Conservation (phyloP, 805 yeast species). For the Ogataea polymorpha region DNA sequence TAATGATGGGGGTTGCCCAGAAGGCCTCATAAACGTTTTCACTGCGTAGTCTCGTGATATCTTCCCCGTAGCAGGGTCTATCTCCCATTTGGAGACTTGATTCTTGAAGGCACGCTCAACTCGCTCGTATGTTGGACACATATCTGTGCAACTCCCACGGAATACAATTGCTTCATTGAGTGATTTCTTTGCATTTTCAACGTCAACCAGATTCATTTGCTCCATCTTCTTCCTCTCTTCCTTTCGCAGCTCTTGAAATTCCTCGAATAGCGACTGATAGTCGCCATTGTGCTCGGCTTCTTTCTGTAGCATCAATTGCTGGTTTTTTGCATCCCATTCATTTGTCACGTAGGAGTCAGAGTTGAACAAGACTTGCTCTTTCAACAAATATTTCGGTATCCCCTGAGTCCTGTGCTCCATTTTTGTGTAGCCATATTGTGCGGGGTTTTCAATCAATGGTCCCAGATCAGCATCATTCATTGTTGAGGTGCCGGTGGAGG, state of each 20-base stretch:
- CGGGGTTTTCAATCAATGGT: conserved; percentile 28
- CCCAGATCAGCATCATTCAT: conserved; percentile 24
- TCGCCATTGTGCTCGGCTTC: conserved; percentile 49
- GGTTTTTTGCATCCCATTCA: conserved; percentile 78
- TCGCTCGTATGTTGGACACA: conserved; percentile 95
- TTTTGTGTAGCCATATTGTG: conserved; percentile 27
- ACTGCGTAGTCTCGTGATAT: conserved; percentile 65
- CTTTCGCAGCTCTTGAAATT: conserved; percentile 69
- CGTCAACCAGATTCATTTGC: conserved; percentile 75
- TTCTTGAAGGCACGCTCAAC: conserved; percentile 84
- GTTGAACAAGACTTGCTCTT: conserved; percentile 37
- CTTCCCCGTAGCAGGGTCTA: conserved; percentile 54
- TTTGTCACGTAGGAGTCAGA: conserved; percentile 32
- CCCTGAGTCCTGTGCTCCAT: conserved; percentile 17
- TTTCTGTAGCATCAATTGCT: conserved; percentile 51
- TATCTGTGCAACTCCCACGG: conserved; percentile 83
- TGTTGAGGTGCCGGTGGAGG: neutral
- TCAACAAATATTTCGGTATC: conserved; percentile 31
- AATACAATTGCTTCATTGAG: conserved; percentile 86
- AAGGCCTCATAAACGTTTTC: conserved; percentile 94
- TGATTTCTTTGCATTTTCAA: conserved; percentile 75
- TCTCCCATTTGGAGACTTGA: conserved; percentile 77
- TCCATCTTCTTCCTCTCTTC: conserved; percentile 79
- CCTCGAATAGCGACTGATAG: conserved; percentile 69
- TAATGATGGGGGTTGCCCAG: conserved; percentile 96